These are phyloP conservation scores for Xylaria sp. DNA, from an alignment of 2,329 filamentous ascomycete genomes.

Conservation along the genomic window DNA sequence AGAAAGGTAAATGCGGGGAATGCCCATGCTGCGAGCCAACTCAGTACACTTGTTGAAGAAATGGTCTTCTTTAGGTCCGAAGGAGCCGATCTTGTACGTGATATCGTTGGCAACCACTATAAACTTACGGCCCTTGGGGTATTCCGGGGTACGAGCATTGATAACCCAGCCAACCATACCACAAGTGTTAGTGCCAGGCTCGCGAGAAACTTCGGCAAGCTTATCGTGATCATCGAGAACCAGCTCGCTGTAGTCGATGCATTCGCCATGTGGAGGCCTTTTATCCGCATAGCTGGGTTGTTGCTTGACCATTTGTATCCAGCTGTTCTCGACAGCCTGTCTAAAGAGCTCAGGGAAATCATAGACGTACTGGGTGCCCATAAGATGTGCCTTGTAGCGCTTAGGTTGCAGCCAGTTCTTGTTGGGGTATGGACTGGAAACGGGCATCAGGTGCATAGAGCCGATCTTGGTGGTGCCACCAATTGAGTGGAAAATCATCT, in stretches of 20 bases:
- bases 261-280: slow-evolving; percentile 87
- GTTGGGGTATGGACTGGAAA: slow-evolving; percentile 92
- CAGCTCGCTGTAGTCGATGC: slow-evolving; percentile 92
- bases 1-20: slow-evolving; percentile 96
- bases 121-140: slow-evolving; percentile 90
- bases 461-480: slow-evolving; percentile 95
- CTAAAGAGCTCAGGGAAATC: slow-evolving; percentile 99
- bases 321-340: slow-evolving; percentile 96
- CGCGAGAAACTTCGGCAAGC: slow-evolving; percentile 90
- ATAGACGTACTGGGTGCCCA: slow-evolving; percentile 99
- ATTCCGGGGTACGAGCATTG: slow-evolving; percentile 94
- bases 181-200: slow-evolving; percentile 93
- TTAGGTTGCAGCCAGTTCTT: slow-evolving; percentile 99
- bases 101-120: slow-evolving; percentile 99
- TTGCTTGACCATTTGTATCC: slow-evolving; percentile 79
- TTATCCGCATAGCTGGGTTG: slow-evolving; percentile 80
- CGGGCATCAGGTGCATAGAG: slow-evolving; percentile 90
- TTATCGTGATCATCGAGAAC: slow-evolving; percentile 95
- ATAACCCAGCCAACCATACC: slow-evolving; percentile 99
- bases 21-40: slow-evolving; percentile 90
- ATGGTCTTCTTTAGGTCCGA: slow-evolving; percentile 94
- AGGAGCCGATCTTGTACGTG: slow-evolving; percentile 98
- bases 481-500: slow-evolving; percentile 99
- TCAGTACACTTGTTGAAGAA: slow-evolving; percentile 99
- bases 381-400: slow-evolving; percentile 98